Evolutionary conservation across 1,139 yeast species (phyloP), one percentile per base, ranked within the genome.

Genomic region (Suhomyces bokatorum): DNA sequence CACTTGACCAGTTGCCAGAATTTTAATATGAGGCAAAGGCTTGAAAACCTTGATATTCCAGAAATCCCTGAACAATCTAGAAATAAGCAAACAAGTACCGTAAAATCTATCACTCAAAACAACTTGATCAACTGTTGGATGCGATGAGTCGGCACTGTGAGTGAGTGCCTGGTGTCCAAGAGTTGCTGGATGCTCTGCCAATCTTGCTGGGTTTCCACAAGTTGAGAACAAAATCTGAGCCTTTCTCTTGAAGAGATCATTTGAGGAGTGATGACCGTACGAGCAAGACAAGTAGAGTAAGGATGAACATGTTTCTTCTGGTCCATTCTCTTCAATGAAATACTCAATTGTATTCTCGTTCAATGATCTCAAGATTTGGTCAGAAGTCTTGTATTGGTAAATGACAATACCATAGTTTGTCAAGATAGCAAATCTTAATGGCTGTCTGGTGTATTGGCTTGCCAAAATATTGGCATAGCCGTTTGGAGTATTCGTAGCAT

Each of bases 31-130:
- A 0, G 75, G 69, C 40, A 79, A 62, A 9, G 72, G 71, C 20
- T 59, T 56, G 57, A 91, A 88, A 3, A 90, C 87, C 43, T 81
- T 82, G 29, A 70, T 71, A 44, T 77, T 77, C 99, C 99, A 95
- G 43, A 81, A 71, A 29, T 83, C 84, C 51, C 95, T 77, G 54
- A 93, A 80, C 16, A 90, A 66, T 57, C 99, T 79, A 1, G 96
- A 78, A 31, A 90, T 69, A 48, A 91, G 78, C 36, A 90, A 76
- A 15, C 95, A 84, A n/a, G 90, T 79, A 41, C 97, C 98, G 63
- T 89, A 93, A 57, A 91, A 90, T 52, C 97, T 74, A 54, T 96
- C 96, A 66, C 97, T 87, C 51, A 93, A 75, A 30, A 88, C 80
- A 9, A 93, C 96, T 58, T 85, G 84, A 53, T 85, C 90, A 37